phyloP scores from a whole-genome alignment of 768 basidiomycete species.

The Boletus barrowsii region DNA sequence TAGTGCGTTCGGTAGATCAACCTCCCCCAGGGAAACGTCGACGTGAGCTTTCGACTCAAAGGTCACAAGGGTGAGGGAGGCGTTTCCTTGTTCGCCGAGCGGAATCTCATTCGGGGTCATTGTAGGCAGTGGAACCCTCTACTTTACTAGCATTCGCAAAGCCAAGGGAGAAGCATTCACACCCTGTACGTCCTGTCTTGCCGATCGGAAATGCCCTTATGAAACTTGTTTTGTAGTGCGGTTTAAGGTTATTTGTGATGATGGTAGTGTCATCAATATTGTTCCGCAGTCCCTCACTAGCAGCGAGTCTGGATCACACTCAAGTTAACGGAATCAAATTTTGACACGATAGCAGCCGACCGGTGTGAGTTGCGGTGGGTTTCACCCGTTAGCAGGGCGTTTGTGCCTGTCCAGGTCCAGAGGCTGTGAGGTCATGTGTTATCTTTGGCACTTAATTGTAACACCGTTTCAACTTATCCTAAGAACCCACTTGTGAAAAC shows the following conservation, averaged over 20 bases:
- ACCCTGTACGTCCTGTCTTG: conserved; percentile 42
- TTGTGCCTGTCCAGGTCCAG: too few relatives aligned
- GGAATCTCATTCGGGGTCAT: neutral
- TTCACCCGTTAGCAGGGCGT: too few relatives aligned
- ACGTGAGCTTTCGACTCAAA: conserved; percentile 72
- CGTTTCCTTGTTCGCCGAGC: neutral
- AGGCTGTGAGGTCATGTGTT: too few relatives aligned
- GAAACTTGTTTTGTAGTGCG: conserved; percentile 42
- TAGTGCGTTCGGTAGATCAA: conserved; percentile 49
- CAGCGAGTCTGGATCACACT: neutral
- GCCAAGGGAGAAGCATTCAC: conserved; percentile 69
- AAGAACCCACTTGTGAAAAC: too few relatives aligned
- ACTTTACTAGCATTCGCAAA: conserved; percentile 81
- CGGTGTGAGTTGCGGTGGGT: too few relatives aligned
- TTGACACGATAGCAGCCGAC: too few relatives aligned
- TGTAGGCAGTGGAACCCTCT: conserved; percentile 69
- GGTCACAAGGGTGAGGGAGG: conserved; percentile 57
- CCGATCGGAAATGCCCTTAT: neutral
- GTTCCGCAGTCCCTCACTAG: conserved; percentile 2
- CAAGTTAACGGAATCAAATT: neutral
- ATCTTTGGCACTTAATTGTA: too few relatives aligned
- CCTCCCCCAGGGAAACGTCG: conserved; percentile 72
- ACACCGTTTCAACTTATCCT: too few relatives aligned
- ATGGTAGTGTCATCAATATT: conserved; percentile 47
- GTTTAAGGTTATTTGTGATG: conserved; percentile 64